phyloP scores from a whole-genome alignment of 1,284 basidiomycete species.

The Albatrellus sp. region DNA sequence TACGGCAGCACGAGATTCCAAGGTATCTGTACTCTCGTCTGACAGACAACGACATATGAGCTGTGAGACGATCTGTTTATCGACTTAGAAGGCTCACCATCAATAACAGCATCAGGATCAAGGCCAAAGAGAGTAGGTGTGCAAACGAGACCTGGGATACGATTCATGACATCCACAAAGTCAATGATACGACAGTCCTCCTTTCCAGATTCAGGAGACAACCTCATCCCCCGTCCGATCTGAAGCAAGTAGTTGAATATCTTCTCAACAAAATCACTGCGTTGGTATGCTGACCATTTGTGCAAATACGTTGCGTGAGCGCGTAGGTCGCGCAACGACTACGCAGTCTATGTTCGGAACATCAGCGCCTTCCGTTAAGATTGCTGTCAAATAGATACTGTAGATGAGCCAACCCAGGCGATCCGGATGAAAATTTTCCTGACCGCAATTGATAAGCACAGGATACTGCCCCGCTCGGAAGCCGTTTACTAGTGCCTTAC shows the following conservation, averaged over 20 bases:
- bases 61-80: not conserved
- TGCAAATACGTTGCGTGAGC: conserved; percentile 79
- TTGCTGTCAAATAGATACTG: conserved; percentile 34
- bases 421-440: conserved; percentile 10
- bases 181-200: conserved; percentile 83
- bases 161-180: conserved; percentile 71
- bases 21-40: conserved; percentile 40
- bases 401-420: not conserved
- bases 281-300: conserved; percentile 69
- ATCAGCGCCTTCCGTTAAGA: conserved; percentile 87
- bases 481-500: conserved; percentile 50
- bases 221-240: conserved; percentile 89
- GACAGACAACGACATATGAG: conserved; percentile 2
- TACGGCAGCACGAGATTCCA: conserved; percentile 26
- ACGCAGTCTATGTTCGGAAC: conserved; percentile 91
- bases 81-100: conserved; percentile 29
- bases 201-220: conserved; percentile 77
- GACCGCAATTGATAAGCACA: conserved; percentile 87
- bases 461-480: conserved; percentile 73
- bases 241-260: conserved; percentile 17
- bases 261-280: not conserved
- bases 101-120: conserved; percentile 57
- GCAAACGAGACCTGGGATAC: conserved; percentile 66
- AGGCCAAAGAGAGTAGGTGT: conserved; percentile 83
- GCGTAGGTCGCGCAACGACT: conserved; percentile 76